A percentile compares a stretch with the other conserved stretches of the same genome.
These are phyloP conservation scores for Cordia subcordata DNA, from an alignment of 257 asterid species.

Conservation along the genomic window DNA sequence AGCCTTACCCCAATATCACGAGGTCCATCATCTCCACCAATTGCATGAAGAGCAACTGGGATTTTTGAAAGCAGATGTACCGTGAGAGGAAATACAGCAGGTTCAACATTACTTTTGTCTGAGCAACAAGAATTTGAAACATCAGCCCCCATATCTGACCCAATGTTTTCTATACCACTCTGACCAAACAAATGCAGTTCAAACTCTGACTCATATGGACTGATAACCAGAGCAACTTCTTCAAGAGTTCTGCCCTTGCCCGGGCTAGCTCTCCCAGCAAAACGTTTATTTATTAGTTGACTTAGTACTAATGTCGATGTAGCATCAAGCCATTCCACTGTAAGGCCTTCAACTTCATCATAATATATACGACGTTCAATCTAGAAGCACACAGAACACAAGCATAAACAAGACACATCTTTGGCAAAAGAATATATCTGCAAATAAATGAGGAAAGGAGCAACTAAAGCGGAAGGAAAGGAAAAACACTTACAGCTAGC, in stretches of 20 bases:
- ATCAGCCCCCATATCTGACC: not conserved
- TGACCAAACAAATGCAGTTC: constrained; percentile 13
- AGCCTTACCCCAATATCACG: constrained; percentile 68
- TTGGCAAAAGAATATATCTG: not conserved
- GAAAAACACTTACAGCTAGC: constrained; percentile 63
- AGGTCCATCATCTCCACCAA: constrained; percentile 82
- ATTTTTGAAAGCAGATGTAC: constrained; percentile 52
- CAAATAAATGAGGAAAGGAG: not conserved
- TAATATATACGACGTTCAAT: constrained; percentile 73
- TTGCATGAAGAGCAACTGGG: constrained; percentile 69
- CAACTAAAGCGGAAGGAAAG: not conserved
- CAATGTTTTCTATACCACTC: constrained; percentile 7
- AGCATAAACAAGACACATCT: too few relatives aligned
- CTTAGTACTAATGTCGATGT: constrained; percentile 70
- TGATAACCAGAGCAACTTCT: constrained; percentile 52
- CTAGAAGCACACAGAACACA: constrained; percentile 25
- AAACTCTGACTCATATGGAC: constrained; percentile 36
- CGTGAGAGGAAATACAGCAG: constrained; percentile 74
- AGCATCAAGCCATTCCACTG: constrained; percentile 76
- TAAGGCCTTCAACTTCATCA: constrained; percentile 75
- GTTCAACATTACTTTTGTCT: constrained; percentile 22
- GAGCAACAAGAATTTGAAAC: not conserved
- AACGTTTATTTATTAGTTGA: constrained; percentile 35
- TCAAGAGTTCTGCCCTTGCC: constrained; percentile 50
- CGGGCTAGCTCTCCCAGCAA: constrained; percentile 43